Evolutionary conservation across 176 grass and related monocot genomes (phyloP), one percentile per base, ranked within the genome.

Genomic region (Ananas comosus): DNA sequence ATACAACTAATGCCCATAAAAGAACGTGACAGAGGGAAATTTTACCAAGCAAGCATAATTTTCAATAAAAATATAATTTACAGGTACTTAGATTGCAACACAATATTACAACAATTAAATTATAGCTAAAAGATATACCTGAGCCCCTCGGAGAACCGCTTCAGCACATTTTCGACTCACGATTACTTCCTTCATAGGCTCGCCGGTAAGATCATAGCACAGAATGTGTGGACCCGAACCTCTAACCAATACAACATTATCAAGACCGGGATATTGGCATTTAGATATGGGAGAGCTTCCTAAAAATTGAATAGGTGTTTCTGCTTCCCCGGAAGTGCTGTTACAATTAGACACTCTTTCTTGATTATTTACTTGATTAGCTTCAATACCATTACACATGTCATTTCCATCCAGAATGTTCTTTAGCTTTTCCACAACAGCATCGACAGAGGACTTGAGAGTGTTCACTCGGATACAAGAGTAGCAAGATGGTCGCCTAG

Each of bases 131-230:
- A 50, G 19, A 47, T 49, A 53, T 85, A 96, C 93, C 89, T 97
- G 93, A 12, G 93, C 93, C 68, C 93, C 93, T 81, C 93, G 82
- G 77, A 97, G 93, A 81, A 97, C 93, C 52, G 89, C 78, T 74
- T 97, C 93, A 51, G 89, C 93, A 78, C 93, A 97, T 83, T 97
- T 97, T 68, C 93, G 86, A 83, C 93, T 97, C 28, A 97, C 84
- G 72, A 97, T 79, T 50, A 97, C 67, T 82, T 97, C 93, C 54
- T 97, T 97, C 19, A 88, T 13, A 69, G 84, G 51, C 78, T 83
- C 74, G 53, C 22, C 68, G 70, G 77, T 13, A 59, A 75, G 71
- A 28, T 66, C 29, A 76, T 90, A 97, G 21, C 72, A 24, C 16
- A 92, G 13, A 56, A 50, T 53, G 72, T 97, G 93, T 68, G 93